Conservation (phyloP, 2,329 filamentous ascomycete genomes). For the Hymenoscyphus repandus region DNA sequence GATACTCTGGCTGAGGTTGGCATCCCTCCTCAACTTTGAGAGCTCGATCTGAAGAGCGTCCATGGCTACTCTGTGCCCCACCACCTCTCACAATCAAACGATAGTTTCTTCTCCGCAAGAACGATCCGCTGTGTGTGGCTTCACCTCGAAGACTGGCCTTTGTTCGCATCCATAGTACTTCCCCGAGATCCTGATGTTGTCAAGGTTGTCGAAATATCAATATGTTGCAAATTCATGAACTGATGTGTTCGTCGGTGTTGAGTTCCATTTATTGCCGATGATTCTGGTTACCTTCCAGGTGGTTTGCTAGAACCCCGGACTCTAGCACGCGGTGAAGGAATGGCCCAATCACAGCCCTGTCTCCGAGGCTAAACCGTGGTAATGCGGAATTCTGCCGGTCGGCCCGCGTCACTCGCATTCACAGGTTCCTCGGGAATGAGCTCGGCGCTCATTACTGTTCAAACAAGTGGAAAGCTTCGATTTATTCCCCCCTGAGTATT, state of each 20-base stretch:
- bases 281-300: no score
- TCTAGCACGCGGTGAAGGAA: not conserved
- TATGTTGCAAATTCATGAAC: no score
- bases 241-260: no score
- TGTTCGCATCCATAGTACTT: no score
- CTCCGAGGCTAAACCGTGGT: not conserved
- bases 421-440: not conserved
- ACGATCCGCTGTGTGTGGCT: not conserved
- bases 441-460: not conserved
- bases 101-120: not conserved
- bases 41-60: constrained; percentile 30
- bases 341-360: not conserved
- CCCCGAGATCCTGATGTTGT: no score
- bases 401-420: not conserved
- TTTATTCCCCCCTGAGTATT: not conserved
- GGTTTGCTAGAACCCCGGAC: no score
- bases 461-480: not conserved
- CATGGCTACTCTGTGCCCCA: constrained; percentile 27
- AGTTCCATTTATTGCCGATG: no score
- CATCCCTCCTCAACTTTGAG: constrained; percentile 27
- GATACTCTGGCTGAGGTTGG: constrained; percentile 38
- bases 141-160: not conserved
- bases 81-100: not conserved
- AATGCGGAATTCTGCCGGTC: not conserved
- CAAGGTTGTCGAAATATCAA: no score